Base-by-base conservation (phyloP, 2,329 filamentous ascomycete genomes). In the Gnomoniopsis smithogilvyi region DNA sequence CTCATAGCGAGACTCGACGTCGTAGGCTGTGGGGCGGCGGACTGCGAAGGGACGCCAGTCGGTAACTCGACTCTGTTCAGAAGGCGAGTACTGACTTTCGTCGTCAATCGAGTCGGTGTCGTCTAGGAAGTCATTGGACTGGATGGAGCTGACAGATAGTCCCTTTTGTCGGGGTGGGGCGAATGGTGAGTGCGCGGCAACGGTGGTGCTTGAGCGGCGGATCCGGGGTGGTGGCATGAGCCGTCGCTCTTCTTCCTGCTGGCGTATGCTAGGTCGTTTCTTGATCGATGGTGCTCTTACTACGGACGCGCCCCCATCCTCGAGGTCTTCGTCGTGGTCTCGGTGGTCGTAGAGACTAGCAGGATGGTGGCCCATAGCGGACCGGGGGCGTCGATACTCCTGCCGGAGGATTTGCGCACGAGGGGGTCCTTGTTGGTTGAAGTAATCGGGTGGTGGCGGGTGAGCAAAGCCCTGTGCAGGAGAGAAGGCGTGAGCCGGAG, bases 201-300 rank as follows among this genome's bases (percentile, higher is more conserved):
- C 70, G 36, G 67, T 72, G 49, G 68, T 71, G 51, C 66, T 67
- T 10, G 74, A 76, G 15, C 78, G 71, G 51, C 68, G 66, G 11
- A 70, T 69, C 12, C 6, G 33, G 3, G 80, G 80, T 12, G 80
- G 80, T 22, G 81, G 80, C 80, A 82, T 81, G 33, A 73, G 71
- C 52, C 66, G 70, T 34, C 76, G 73, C 54, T 80, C 79, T 1
- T 81, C 76, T 0, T 78, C 74, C 8, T 72, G 67, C 74, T 78
- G 56, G 63, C 67, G 64, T 67, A 54, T 47, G 21, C 52, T 57
- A 11, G 38, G 48, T 21, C 60, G 72, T 66, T 70, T 76, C 14
- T 70, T 70, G 36, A 72, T 67, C 1, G 80, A 82, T n/a, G 74
- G 63, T 22, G 78, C 76, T 26, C 79, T 74, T 6, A 69, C 8